A percentile compares a stretch with the other conserved stretches of the same genome.
Conservation (phyloP, 345 rosid genomes). For the Aquilaria yunnanensis region DNA sequence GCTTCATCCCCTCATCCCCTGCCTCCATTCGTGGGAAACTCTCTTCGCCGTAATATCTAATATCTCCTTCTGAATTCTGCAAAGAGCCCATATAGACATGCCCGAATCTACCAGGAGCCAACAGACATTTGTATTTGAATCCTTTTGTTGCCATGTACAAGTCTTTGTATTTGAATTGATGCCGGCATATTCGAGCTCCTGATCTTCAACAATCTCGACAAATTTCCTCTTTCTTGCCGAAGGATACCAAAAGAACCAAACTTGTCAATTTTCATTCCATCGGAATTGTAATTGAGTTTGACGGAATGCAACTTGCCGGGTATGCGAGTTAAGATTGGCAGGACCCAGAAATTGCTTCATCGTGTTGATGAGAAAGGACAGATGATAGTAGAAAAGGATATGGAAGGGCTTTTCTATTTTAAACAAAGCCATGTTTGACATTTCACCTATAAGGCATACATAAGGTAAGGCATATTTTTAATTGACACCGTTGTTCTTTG, state of each 20-base stretch:
- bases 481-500: too few species aligned
- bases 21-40: constrained; percentile 52
- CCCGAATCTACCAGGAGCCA: constrained; percentile 66
- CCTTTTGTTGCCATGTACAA: constrained; percentile 60
- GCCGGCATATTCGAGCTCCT: constrained; percentile 64
- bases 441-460: too few species aligned
- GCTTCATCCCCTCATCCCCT: constrained; percentile 37
- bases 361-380: too few species aligned
- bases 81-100: constrained; percentile 52
- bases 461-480: too few species aligned
- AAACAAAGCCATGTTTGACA: too few species aligned
- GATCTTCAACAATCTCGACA: constrained; percentile 60
- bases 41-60: constrained; percentile 53
- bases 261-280: not conserved
- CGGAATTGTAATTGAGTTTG: too few species aligned
- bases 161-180: constrained; percentile 56
- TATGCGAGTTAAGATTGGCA: too few species aligned
- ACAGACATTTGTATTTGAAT: constrained; percentile 44
- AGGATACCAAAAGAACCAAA: constrained; percentile 19
- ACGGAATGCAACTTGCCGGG: too few species aligned
- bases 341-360: too few species aligned
- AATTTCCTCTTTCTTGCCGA: constrained; percentile 39
- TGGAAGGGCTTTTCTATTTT: too few species aligned
- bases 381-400: too few species aligned
- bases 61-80: constrained; percentile 23